A percentile compares a stretch with the other conserved stretches of the same genome.
phyloP scores from a whole-genome alignment of 352 stramenopile genomes.

The Pythium volutum region DNA sequence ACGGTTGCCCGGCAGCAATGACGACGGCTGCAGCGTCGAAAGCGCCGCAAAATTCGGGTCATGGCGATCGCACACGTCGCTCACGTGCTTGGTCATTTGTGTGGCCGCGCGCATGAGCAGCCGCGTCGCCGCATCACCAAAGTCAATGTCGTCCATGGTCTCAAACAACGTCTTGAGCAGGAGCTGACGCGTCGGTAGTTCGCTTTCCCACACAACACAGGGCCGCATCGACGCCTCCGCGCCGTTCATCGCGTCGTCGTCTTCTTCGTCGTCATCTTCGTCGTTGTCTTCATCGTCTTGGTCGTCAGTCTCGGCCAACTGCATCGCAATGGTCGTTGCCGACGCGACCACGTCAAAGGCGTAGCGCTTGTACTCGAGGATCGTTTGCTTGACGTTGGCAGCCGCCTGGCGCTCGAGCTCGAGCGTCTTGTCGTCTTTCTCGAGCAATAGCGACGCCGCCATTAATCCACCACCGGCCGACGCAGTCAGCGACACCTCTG shows the following conservation, averaged over 20 bases:
- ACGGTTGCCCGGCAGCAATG: conserved; percentile 68
- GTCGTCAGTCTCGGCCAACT: conserved; percentile 29
- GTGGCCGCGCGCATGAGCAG: conserved; percentile 51
- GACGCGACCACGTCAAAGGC: conserved; percentile 74
- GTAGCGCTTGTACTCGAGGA: conserved; percentile 71
- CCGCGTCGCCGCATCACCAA: conserved; percentile 50
- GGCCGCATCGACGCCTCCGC: not conserved
- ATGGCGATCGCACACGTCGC: conserved; percentile 50
- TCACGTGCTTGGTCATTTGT: conserved; percentile 52
- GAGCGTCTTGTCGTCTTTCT: conserved; percentile 87
- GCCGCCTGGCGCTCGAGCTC: conserved; percentile 68
- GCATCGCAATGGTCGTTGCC: conserved; percentile 49
- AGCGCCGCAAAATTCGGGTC: conserved; percentile 66
- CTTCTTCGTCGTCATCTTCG: conserved; percentile 18
- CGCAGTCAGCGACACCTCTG: not conserved
- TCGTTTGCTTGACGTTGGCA: conserved; percentile 53
- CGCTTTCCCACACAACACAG: conserved; percentile 33
- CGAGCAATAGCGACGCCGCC: conserved; percentile 45
- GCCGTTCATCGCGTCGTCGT: conserved; percentile 15
- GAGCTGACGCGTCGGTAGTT: conserved; percentile 43
- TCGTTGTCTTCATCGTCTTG: conserved; percentile 14
- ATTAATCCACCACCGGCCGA: not conserved
- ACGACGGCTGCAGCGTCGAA: conserved; percentile 67
- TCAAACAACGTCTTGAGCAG: conserved; percentile 70
- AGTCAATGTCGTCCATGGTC: conserved; percentile 70